These are phyloP conservation scores for Talaromyces trachyspermus DNA, from an alignment of 495 filamentous ascomycete genomes.

Conservation along the genomic window DNA sequence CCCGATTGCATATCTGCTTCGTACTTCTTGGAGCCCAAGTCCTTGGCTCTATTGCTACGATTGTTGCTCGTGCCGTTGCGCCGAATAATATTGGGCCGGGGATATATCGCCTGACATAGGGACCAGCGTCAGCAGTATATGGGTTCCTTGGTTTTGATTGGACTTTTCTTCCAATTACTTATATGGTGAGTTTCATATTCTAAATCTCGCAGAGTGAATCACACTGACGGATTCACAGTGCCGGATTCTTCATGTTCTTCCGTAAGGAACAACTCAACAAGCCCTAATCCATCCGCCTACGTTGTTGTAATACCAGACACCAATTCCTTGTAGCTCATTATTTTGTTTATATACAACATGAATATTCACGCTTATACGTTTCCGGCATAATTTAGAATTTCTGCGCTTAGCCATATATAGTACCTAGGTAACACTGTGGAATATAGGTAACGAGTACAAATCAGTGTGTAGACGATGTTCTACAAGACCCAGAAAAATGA, in stretches of 20 bases:
- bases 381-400: too few relatives aligned
- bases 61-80: constrained; percentile 37
- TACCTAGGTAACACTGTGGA: too few relatives aligned
- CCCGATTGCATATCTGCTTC: constrained; percentile 43
- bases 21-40: constrained; percentile 43
- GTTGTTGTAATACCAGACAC: not conserved
- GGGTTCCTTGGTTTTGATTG: constrained; percentile 59
- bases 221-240: constrained; percentile 17
- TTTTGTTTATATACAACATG: too few relatives aligned
- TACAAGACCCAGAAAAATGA: too few relatives aligned
- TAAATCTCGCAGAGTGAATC: not conserved
- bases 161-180: constrained; percentile 50
- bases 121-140: constrained; percentile 37
- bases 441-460: too few relatives aligned
- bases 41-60: constrained; percentile 43
- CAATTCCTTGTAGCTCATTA: too few relatives aligned
- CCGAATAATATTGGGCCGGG: constrained; percentile 43
- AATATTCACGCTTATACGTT: too few relatives aligned
- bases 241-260: constrained; percentile 64
- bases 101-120: constrained; percentile 41
- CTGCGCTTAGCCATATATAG: too few relatives aligned
- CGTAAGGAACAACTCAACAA: constrained; percentile 65
- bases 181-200: constrained; percentile 44
- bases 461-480: too few relatives aligned
- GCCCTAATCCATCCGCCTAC: constrained; percentile 33